Conservation (phyloP, 1,284 basidiomycete genomes). For the Sanghuangporus weigelae region DNA sequence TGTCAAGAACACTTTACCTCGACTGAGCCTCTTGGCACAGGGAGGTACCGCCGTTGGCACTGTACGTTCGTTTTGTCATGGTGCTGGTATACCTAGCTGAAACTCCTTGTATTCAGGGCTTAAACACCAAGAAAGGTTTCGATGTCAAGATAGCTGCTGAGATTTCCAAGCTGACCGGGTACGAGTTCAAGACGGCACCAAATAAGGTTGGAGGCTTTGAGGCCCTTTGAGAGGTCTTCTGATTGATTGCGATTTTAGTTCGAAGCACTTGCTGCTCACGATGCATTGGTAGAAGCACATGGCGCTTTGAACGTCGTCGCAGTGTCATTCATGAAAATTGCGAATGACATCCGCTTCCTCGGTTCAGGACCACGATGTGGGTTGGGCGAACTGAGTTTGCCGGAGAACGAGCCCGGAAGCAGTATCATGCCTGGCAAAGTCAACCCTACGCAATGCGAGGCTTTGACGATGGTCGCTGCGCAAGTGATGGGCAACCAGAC, state of each 20-base stretch:
- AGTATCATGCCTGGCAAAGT: constrained; percentile 99
- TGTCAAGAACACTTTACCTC: constrained; percentile 78
- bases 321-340: constrained; percentile 98
- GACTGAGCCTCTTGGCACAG: constrained; percentile 89
- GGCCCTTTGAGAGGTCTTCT: constrained; percentile 8
- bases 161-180: constrained; percentile 88
- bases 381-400: constrained; percentile 89
- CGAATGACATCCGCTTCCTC: constrained; percentile 98
- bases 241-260: constrained; percentile 51
- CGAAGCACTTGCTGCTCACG: constrained; percentile 94
- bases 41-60: constrained; percentile 99
- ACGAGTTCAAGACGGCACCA: constrained; percentile 92
- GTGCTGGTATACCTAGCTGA: constrained; percentile 4
- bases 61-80: constrained; percentile 40
- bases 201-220: constrained; percentile 74
- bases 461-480: constrained; percentile 96
- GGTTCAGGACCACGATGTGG: constrained; percentile 98
- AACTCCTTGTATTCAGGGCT: constrained; percentile 51
- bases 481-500: constrained; percentile 99
- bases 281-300: constrained; percentile 95
- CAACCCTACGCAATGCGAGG: constrained; percentile 99
- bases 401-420: constrained; percentile 98
- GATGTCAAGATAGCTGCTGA: constrained; percentile 92
- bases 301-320: constrained; percentile 95
- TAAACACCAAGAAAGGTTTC: constrained; percentile 97